Conservation (phyloP, 495 filamentous ascomycete genomes). For the Penicillium coprophilum region DNA sequence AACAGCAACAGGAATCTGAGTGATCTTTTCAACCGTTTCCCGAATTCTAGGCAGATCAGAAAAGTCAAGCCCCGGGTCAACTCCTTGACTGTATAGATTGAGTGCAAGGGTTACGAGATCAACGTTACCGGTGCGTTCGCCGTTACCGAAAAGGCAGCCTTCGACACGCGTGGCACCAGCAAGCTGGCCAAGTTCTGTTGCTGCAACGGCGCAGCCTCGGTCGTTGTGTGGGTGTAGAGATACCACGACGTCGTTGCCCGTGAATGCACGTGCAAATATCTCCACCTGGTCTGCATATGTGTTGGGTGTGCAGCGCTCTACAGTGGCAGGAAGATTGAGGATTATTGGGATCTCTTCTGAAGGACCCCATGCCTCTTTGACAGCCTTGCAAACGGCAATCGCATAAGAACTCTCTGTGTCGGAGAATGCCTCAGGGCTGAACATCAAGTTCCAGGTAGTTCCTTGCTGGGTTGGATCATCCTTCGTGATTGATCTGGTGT, state of each 20-base stretch:
- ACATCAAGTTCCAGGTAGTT: conserved; percentile 79
- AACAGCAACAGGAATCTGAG: conserved; percentile 80
- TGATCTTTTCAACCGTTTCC: conserved; percentile 74
- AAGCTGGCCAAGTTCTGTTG: conserved; percentile 84
- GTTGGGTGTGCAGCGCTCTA: conserved; percentile 85
- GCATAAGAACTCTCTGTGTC: conserved; percentile 73
- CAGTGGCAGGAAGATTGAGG: conserved; percentile 88
- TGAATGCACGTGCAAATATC: conserved; percentile 63
- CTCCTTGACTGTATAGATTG: conserved; percentile 87
- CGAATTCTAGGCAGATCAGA: conserved; percentile 75
- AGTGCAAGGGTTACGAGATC: conserved; percentile 87
- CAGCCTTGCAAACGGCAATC: conserved; percentile 76
- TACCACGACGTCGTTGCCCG: conserved; percentile 66
- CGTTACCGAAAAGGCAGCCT: conserved; percentile 86
- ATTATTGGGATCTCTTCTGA: conserved; percentile 74
- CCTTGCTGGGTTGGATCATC: conserved; percentile 67
- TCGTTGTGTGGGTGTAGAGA: conserved; percentile 86
- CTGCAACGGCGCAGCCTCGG: conserved; percentile 76
- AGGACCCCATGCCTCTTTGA: conserved; percentile 83
- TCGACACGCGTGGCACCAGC: conserved; percentile 84
- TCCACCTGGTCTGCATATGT: conserved; percentile 90
- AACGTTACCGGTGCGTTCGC: conserved; percentile 90
- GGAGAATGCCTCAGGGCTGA: conserved; percentile 85
- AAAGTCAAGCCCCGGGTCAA: conserved; percentile 77
- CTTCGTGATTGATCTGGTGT: conserved; percentile 72